Conservation (phyloP, 176 grass and related monocot species). For the Saccharum spontaneum region DNA sequence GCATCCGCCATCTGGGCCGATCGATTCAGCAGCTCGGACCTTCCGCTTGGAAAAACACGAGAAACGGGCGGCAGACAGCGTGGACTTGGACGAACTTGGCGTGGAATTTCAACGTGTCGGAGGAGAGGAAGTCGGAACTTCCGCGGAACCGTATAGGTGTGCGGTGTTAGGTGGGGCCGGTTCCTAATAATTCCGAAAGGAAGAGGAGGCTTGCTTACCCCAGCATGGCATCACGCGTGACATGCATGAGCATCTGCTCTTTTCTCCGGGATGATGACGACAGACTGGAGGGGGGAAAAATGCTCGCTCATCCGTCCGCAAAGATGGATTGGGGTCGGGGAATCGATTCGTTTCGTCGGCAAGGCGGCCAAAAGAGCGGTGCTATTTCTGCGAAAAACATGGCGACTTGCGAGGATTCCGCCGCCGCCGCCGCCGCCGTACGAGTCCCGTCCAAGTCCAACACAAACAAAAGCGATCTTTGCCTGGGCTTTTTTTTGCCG, state of each 20-base stretch:
- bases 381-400: no score
- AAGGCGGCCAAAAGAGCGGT: no score
- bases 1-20: not conserved
- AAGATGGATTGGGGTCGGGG: no score
- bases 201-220: not conserved
- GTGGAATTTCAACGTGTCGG: conserved; percentile 24
- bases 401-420: not conserved
- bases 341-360: no score
- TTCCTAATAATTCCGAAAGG: no score
- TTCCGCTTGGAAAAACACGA: not conserved
- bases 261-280: not conserved
- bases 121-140: conserved; percentile 35
- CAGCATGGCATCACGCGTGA: not conserved
- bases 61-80: not conserved
- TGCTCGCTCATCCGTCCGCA: no score
- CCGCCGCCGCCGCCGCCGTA: no score
- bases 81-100: not conserved
- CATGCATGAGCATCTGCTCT: not conserved
- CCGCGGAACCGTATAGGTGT: not conserved
- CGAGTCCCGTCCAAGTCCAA: no score
- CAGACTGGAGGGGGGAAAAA: no score
- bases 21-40: not conserved
- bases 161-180: no score
- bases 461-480: not conserved
- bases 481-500: not conserved